Evolutionary conservation across 176 grass and related monocot genomes (phyloP).

Genomic region (Sorghum bicolor): Sorghum_bicolor_NCBIv3 NC_012875.2:57995001-57995500

Average conservation of each 20-base stretch:
- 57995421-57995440: not conserved
- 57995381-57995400: not conserved
- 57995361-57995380: not conserved
- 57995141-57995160: not conserved
- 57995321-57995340: not conserved
- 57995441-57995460: not conserved
- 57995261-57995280: not conserved
- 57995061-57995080: not conserved
- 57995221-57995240: not conserved
- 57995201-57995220: not conserved
- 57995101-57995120: not conserved
- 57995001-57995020: too few relatives aligned
- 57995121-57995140: not conserved
- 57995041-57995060: too few relatives aligned
- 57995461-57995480: not conserved
- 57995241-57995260: conserved; percentile 29
- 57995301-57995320: not conserved
- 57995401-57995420: not conserved
- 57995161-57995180: not conserved
- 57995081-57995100: not conserved
- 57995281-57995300: not conserved
- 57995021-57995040: not conserved
- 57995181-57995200: not conserved
- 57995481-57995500: not conserved
- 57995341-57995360: too few relatives aligned